A percentile compares a stretch with the other conserved stretches of the same genome.
Evolutionary conservation across 2,329 filamentous ascomycete genomes (phyloP).

Genomic region (Cordyceps militaris): DNA sequence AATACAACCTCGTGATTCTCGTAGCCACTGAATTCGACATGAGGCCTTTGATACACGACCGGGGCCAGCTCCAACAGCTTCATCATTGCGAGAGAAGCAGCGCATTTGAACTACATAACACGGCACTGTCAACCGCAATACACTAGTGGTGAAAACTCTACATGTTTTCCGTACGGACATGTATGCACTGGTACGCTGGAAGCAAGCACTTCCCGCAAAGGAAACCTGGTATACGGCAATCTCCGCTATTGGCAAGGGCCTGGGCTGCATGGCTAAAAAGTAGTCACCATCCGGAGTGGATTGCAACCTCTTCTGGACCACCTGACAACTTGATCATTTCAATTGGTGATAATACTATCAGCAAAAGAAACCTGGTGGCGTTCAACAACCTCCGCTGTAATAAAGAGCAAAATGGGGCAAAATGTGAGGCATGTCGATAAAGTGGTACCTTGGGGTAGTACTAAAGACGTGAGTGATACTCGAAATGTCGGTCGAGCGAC

Average conservation of each 20-base stretch:
- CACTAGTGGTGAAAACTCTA: background rate
- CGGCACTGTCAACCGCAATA: background rate
- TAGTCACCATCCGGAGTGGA: background rate
- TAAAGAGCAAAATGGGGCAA: background rate
- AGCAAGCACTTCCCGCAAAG: no score
- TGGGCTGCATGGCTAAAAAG: background rate
- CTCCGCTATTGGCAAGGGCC: background rate
- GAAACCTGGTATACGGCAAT: conserved; percentile 1
- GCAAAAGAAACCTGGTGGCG: background rate
- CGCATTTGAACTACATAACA: no score
- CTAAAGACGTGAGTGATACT: background rate
- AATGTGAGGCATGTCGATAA: background rate
- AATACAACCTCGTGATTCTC: background rate
- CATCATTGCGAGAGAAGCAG: no score
- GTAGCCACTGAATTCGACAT: background rate
- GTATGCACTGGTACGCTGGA: background rate
- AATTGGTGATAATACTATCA: background rate
- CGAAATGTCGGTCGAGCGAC: background rate
- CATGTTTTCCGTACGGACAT: no score
- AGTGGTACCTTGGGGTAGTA: background rate
- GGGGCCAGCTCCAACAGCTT: background rate
- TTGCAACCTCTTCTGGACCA: background rate
- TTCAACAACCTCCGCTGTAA: background rate
- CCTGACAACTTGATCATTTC: background rate
- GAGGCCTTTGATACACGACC: background rate